A percentile compares a stretch with the other conserved stretches of the same genome.
These are phyloP conservation scores for Talaromyces sp. DNA, from an alignment of 2,329 filamentous ascomycete genomes.

Conservation along the genomic window DNA sequence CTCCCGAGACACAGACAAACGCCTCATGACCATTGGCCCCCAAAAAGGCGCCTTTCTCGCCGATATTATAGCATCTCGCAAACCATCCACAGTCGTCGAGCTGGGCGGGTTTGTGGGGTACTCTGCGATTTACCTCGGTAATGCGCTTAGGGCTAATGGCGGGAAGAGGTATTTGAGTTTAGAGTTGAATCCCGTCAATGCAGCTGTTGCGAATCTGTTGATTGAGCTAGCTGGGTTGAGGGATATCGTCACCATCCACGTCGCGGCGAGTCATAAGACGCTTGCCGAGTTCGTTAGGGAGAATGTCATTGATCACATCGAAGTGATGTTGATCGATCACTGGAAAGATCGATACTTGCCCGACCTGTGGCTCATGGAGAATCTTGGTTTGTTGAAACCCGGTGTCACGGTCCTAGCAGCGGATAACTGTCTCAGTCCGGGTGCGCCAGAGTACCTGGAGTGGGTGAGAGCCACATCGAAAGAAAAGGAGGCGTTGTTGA, in stretches of 20 bases:
- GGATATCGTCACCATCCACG: slow-evolving; percentile 65
- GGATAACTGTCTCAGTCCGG: slow-evolving; percentile 45
- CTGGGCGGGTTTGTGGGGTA: slow-evolving; percentile 80
- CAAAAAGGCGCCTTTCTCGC: slow-evolving; percentile 70
- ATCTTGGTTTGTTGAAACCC: slow-evolving; percentile 58
- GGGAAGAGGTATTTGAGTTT: slow-evolving; percentile 67
- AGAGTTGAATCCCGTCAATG: slow-evolving; percentile 71
- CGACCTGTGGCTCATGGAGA: slow-evolving; percentile 74
- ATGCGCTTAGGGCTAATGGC: slow-evolving; percentile 60
- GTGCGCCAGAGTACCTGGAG: slow-evolving; percentile 22
- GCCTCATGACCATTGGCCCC: slow-evolving; percentile 76
- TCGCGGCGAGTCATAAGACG: slow-evolving; percentile 66
- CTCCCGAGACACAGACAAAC: slow-evolving; percentile 58
- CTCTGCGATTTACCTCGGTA: slow-evolving; percentile 71
- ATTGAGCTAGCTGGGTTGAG: slow-evolving; percentile 70
- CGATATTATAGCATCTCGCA: slow-evolving; percentile 63
- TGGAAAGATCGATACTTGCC: slow-evolving; percentile 71
- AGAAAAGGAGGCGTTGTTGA: slow-evolving; percentile 9
- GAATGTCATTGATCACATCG: slow-evolving; percentile 57
- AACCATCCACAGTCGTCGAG: slow-evolving; percentile 70
- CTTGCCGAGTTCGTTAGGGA: slow-evolving; percentile 57
- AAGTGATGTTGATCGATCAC: slow-evolving; percentile 76
- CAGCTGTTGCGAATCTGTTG: slow-evolving; percentile 64
- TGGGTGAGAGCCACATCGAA: slow-evolving; percentile 6
- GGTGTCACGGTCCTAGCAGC: slow-evolving; percentile 50